phyloP scores from a whole-genome alignment of 192 early-diverging fungal species.

The Umbelopsis vinacea region DNA sequence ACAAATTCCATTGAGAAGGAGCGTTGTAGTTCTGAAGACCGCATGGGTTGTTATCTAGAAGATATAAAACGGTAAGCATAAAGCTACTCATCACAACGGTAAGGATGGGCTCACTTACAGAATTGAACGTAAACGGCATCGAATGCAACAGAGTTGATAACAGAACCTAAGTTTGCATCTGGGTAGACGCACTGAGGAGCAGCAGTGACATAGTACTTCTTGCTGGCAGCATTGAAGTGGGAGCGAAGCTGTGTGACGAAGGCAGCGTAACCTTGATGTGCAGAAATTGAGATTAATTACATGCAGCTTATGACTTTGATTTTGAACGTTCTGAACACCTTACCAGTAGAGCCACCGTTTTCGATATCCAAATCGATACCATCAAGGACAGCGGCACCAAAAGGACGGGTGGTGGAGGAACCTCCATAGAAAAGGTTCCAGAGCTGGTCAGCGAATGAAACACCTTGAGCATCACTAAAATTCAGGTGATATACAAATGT shows the following conservation, averaged over 20 bases:
- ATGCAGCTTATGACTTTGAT: no score
- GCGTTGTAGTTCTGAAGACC: slow-evolving; percentile 35
- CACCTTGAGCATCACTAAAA: slow-evolving; percentile 35
- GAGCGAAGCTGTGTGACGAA: slow-evolving; percentile 53
- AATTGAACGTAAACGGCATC: slow-evolving; percentile 70
- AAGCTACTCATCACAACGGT: no score
- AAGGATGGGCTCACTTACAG: slow-evolving; percentile 33
- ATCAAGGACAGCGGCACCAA: slow-evolving; percentile 64
- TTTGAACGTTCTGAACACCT: not conserved
- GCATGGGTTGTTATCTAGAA: slow-evolving; percentile 64
- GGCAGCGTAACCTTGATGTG: slow-evolving; percentile 50
- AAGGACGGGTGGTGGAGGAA: slow-evolving; percentile 55
- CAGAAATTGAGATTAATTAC: no score
- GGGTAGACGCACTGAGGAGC: slow-evolving; percentile 71
- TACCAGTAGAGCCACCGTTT: slow-evolving; percentile 50
- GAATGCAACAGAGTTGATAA: slow-evolving; percentile 57
- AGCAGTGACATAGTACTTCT: slow-evolving; percentile 60
- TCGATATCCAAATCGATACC: slow-evolving; percentile 71
- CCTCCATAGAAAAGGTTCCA: slow-evolving; percentile 68
- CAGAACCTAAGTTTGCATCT: slow-evolving; percentile 59
- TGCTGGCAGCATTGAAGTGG: slow-evolving; percentile 49
- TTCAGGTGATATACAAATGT: not conserved
- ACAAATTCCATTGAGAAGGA: slow-evolving; percentile 39
- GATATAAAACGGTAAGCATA: not conserved
- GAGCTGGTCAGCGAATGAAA: slow-evolving; percentile 57